phyloP scores from a whole-genome alignment of 768 basidiomycete species.

The Mycena sanguinolenta region DNA sequence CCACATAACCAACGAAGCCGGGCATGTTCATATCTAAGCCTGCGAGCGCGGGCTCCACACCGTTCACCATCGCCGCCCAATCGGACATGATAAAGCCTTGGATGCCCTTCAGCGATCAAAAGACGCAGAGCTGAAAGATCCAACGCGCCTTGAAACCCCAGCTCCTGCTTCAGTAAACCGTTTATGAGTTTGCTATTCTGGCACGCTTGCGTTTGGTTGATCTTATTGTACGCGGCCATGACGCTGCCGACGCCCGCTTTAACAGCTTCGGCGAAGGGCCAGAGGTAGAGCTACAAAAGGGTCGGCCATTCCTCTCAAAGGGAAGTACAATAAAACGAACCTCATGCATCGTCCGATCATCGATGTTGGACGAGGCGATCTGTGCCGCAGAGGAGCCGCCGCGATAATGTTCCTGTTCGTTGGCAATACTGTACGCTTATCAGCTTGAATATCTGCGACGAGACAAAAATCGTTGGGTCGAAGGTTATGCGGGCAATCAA shows the following conservation, averaged over 20 bases:
- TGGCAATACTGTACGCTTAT: constrained; percentile 30
- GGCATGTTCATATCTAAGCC: constrained; percentile 38
- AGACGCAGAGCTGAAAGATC: background rate
- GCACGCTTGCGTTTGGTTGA: constrained; percentile 55
- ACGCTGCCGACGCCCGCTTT: constrained; percentile 48
- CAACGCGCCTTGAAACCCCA: constrained; percentile 58
- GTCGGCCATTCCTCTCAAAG: too few species aligned
- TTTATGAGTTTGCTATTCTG: constrained; percentile 58
- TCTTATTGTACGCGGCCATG: constrained; percentile 48
- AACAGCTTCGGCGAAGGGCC: constrained; percentile 46
- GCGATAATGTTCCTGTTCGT: constrained; percentile 43
- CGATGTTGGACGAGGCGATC: constrained; percentile 50
- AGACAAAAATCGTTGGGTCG: too few species aligned
- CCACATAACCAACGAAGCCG: constrained; percentile 53
- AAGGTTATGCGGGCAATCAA: too few species aligned
- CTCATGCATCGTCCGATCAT: constrained; percentile 56
- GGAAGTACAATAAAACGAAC: constrained; percentile 23
- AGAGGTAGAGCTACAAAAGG: constrained; percentile 44
- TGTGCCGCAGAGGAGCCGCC: constrained; percentile 23
- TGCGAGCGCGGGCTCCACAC: constrained; percentile 34
- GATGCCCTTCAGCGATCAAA: too few species aligned
- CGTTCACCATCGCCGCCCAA: constrained; percentile 58
- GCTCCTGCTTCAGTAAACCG: constrained; percentile 60
- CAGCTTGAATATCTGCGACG: too few species aligned
- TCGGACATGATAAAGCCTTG: constrained; percentile 49